Conservation (phyloP, 352 stramenopile species). For the Blastocystis hominis region DNA sequence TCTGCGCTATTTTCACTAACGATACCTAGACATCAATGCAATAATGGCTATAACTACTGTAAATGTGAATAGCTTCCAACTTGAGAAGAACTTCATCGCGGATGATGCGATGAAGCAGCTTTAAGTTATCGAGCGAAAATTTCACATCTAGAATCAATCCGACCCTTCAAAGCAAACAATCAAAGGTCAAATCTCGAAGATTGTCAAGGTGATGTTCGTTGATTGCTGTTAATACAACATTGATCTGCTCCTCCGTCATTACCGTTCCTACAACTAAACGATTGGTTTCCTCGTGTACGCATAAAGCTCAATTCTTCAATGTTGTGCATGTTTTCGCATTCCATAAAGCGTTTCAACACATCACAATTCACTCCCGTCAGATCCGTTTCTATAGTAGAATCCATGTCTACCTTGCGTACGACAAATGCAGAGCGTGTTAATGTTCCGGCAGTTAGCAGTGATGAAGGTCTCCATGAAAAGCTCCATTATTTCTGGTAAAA, state of each 20-base stretch:
- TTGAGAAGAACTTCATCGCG: slow-evolving; percentile 41
- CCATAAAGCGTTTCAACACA: slow-evolving; percentile 38
- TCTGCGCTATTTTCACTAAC: background rate
- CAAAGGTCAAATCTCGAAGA: slow-evolving; percentile 42
- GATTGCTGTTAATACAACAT: slow-evolving; percentile 10
- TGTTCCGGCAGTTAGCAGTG: background rate
- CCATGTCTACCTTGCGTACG: background rate
- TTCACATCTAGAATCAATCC: background rate
- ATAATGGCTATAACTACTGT: background rate
- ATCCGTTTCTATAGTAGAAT: background rate
- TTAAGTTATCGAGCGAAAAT: slow-evolving; percentile 35
- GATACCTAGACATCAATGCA: background rate
- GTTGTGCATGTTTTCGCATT: slow-evolving; percentile 38
- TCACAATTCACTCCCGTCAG: background rate
- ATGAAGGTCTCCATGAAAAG: slow-evolving; percentile 28
- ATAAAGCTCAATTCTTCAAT: slow-evolving; percentile 37
- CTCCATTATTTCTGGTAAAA: background rate
- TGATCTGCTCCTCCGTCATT: slow-evolving; percentile 21
- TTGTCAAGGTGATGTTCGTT: slow-evolving; percentile 47
- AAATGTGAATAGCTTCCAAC: slow-evolving; percentile 26
- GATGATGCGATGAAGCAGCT: slow-evolving; percentile 38
- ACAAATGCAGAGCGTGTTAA: slow-evolving; percentile 49
- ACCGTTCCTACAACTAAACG: background rate
- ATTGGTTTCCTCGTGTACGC: background rate
- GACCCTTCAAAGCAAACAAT: background rate